phyloP scores from a whole-genome alignment of 108 stramenopile genomes.

The Skeletonema grethae region DNA sequence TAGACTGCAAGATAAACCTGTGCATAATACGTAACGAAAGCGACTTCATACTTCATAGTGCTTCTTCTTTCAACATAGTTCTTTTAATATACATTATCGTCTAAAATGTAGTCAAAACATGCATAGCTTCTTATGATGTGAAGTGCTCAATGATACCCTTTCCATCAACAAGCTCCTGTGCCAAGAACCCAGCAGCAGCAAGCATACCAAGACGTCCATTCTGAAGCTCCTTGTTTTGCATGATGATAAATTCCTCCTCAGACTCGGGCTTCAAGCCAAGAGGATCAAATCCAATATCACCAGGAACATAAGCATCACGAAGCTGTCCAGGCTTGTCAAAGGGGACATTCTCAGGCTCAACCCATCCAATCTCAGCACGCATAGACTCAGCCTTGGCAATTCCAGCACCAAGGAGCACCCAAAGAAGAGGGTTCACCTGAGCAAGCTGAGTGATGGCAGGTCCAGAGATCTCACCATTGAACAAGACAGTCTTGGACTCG shows the following conservation, averaged over 20 bases:
- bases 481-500: conserved; percentile 68
- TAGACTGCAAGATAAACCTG: too few relatives aligned
- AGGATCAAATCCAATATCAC: conserved; percentile 85
- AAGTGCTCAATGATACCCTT: conserved; percentile 61
- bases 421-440: conserved; percentile 24
- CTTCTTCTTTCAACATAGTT: not conserved
- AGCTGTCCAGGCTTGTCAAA: conserved; percentile 57
- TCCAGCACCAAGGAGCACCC: conserved; percentile 8
- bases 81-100: not conserved
- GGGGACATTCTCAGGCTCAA: conserved; percentile 41
- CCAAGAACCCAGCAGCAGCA: conserved; percentile 72
- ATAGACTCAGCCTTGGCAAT: conserved; percentile 57
- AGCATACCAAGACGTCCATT: conserved; percentile 88
- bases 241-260: conserved; percentile 56
- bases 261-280: conserved; percentile 73
- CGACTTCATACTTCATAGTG: too few relatives aligned
- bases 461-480: conserved; percentile 55
- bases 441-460: conserved; percentile 57
- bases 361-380: conserved; percentile 49
- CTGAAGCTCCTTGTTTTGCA: conserved; percentile 89
- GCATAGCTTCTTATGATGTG: not conserved
- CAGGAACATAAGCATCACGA: conserved; percentile 70
- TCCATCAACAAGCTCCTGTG: conserved; percentile 74
- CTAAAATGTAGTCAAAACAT: not conserved
- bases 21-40: too few relatives aligned